These are phyloP conservation scores for Colletotrichum filicis DNA, from an alignment of 2,329 filamentous ascomycete species.

Conservation along the genomic window DNA sequence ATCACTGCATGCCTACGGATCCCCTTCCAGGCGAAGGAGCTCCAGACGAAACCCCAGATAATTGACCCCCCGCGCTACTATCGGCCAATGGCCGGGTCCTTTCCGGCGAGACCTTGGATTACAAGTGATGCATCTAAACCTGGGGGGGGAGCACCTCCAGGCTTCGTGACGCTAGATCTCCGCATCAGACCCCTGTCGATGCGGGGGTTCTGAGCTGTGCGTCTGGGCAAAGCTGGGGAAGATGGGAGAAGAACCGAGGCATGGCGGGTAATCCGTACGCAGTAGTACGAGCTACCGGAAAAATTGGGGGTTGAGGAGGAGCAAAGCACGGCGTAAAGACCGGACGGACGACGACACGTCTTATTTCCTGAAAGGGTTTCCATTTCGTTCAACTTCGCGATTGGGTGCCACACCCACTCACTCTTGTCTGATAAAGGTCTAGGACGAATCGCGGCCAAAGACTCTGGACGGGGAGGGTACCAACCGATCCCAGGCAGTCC, in stretches of 20 bases:
- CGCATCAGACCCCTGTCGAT: slow-evolving; percentile 29
- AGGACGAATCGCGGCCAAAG: neutral
- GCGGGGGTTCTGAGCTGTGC: slow-evolving; percentile 20
- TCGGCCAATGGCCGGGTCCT: slow-evolving; percentile 13
- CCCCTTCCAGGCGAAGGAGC: neutral
- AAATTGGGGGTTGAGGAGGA: neutral
- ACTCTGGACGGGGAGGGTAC: neutral
- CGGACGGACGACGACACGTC: slow-evolving; percentile 4
- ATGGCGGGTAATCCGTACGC: neutral
- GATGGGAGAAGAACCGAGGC: slow-evolving; percentile 3
- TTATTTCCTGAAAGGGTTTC: slow-evolving; percentile 20
- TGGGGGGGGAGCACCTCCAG: slow-evolving; percentile 15
- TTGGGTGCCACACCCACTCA: neutral
- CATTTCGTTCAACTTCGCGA: slow-evolving; percentile 15
- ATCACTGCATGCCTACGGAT: neutral
- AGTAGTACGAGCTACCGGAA: neutral
- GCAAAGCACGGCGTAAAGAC: neutral
- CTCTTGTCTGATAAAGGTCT: neutral
- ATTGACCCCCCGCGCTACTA: neutral
- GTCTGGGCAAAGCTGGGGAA: slow-evolving; percentile 9
- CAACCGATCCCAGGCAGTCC: neutral
- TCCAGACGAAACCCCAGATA: slow-evolving; percentile 16
- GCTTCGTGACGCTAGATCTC: slow-evolving; percentile 29
- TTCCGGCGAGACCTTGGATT: slow-evolving; percentile 15
- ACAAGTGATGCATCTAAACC: slow-evolving; percentile 15